Conservation (phyloP, 2,329 filamentous ascomycete species). For the Amesomyces nigricolor region DNA sequence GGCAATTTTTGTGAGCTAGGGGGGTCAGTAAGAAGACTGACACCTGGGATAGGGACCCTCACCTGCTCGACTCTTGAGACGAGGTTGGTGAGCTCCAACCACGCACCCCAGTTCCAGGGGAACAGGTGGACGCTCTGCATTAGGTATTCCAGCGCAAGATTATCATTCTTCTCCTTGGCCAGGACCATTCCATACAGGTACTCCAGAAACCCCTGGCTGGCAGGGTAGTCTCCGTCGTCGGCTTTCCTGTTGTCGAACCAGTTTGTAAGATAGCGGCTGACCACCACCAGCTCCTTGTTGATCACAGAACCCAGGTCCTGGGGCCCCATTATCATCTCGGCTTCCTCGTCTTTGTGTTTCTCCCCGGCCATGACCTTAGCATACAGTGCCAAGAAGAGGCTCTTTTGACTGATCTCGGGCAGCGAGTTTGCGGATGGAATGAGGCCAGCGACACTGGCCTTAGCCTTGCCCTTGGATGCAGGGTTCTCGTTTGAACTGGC, state of each 20-base stretch:
- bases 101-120: constrained; percentile 95
- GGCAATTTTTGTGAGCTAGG: constrained; percentile 64
- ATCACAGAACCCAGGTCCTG: constrained; percentile 77
- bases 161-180: constrained; percentile 84
- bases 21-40: constrained; percentile 26
- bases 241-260: constrained; percentile 68
- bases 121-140: constrained; percentile 81
- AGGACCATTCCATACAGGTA: constrained; percentile 88
- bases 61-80: constrained; percentile 78
- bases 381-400: constrained; percentile 86
- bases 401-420: constrained; percentile 74
- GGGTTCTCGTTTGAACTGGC: constrained; percentile 35
- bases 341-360: constrained; percentile 93
- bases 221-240: constrained; percentile 53
- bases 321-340: constrained; percentile 93
- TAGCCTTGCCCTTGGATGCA: constrained; percentile 38
- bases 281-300: constrained; percentile 76
- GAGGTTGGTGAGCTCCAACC: constrained; percentile 83
- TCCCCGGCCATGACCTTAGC: constrained; percentile 90
- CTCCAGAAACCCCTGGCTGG: constrained; percentile 88
- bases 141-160: constrained; percentile 79
- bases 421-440: constrained; percentile 31
- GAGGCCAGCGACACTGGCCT: constrained; percentile 31
- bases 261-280: constrained; percentile 69
- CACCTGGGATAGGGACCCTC: constrained; percentile 29